These are phyloP conservation scores for Teunomyces atbi DNA, from an alignment of 805 yeast species.

Conservation along the genomic window DNA sequence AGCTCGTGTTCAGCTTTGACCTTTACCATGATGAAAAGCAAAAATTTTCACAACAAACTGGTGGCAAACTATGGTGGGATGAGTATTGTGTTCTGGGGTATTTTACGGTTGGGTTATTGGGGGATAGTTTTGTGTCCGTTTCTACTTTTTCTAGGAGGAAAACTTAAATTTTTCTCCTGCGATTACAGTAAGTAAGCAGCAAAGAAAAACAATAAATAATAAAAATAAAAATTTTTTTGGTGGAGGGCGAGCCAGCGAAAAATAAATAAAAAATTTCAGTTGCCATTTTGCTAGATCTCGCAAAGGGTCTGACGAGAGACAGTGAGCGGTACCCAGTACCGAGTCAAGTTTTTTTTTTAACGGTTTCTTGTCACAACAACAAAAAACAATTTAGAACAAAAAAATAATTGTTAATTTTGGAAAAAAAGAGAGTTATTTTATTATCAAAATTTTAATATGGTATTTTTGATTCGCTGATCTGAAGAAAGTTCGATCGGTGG, in stretches of 20 bases:
- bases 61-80: not conserved
- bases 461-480: no score
- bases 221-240: not conserved
- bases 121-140: constrained; percentile 1
- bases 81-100: not conserved
- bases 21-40: constrained; percentile 12
- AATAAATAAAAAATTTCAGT: not conserved
- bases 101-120: not conserved
- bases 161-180: not conserved
- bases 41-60: not conserved
- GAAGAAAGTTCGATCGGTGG: not conserved
- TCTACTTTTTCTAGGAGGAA: no score
- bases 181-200: not conserved
- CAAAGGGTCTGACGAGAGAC: not conserved
- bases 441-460: no score
- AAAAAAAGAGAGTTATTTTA: no score
- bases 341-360: no score
- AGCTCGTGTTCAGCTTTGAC: constrained; percentile 13
- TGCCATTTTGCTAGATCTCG: not conserved
- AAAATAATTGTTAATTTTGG: no score
- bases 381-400: no score
- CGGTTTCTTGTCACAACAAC: no score
- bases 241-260: no score
- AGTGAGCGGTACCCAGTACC: not conserved
- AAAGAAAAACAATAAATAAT: not conserved